Conservation (phyloP, 2,329 filamentous ascomycete species). For the Ceratocystis variospora region DNA sequence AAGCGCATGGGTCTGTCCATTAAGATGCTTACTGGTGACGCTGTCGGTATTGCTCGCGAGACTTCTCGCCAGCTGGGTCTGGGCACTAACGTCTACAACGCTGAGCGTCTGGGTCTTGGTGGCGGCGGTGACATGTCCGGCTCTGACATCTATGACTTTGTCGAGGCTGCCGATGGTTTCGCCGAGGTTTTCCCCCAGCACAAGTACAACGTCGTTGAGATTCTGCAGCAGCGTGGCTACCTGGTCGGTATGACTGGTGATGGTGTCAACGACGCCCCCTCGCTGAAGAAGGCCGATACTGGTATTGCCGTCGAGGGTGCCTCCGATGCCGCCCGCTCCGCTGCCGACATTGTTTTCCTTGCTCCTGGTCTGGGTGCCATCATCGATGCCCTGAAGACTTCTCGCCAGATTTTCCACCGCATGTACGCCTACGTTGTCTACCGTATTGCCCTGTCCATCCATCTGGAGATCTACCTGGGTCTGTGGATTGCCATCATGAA, state of each 20-base stretch:
- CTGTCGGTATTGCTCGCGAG: slow-evolving; percentile 83
- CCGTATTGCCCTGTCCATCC: slow-evolving; percentile 81
- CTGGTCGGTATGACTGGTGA: slow-evolving; percentile 94
- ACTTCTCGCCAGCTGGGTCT: slow-evolving; percentile 83
- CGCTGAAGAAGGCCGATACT: slow-evolving; percentile 88
- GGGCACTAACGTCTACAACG: slow-evolving; percentile 86
- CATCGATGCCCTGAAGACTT: slow-evolving; percentile 84
- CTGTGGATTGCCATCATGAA: slow-evolving; percentile 86
- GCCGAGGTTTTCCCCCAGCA: slow-evolving; percentile 90
- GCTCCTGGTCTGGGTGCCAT: slow-evolving; percentile 82
- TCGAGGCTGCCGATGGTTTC: slow-evolving; percentile 88
- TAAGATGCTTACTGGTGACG: slow-evolving; percentile 94
- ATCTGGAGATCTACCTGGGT: slow-evolving; percentile 82
- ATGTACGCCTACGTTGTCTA: slow-evolving; percentile 96
- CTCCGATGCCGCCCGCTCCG: slow-evolving; percentile 79
- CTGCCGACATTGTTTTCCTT: slow-evolving; percentile 87
- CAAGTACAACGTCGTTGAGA: slow-evolving; percentile 90
- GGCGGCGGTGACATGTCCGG: slow-evolving; percentile 86
- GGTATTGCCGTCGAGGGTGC: slow-evolving; percentile 90
- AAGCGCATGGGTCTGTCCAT: slow-evolving; percentile 78
- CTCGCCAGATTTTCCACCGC: slow-evolving; percentile 87
- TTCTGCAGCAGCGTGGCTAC: slow-evolving; percentile 84
- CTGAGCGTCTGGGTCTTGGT: slow-evolving; percentile 79
- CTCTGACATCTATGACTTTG: slow-evolving; percentile 89
- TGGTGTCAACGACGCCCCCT: slow-evolving; percentile 87